Base-by-base conservation (phyloP, 345 rosid genomes). In the Salix purpurea region DNA sequence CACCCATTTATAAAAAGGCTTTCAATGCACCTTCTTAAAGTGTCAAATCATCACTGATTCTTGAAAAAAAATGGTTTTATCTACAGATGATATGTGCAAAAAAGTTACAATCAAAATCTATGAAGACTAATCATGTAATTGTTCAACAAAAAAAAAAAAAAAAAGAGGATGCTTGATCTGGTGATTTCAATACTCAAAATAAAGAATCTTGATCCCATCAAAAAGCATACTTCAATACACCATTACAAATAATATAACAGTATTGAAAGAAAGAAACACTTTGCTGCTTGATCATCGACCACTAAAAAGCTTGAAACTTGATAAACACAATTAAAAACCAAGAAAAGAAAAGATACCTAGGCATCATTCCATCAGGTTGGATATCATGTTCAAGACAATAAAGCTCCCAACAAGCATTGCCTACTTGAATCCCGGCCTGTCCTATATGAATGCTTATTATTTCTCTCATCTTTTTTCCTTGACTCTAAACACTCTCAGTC, bases 361-460 rank as follows among this genome's bases (percentile, higher is more conserved):
- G 83, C 85, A 83, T 83, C 58, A 71, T 52, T 30, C 84, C 84
- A 70, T 81, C 84, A 11, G 81, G 84, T 0, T 70, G 72, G 54
- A 81, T 81, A 37, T 66, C 83, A 68, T 81, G 83, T 42, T 81
- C 83, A 56, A 81, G 72, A 64, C 83, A 81, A 64, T 81, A 81
- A 39, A 81, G 83, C 77, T 81, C 83, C 83, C 83, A 80, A 32
- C 83, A 80, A 3, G 85, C 62, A 70, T 83, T 83, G 39, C 85
- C 85, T 10, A 83, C 85, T 52, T 83, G 85, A 70, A 83, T 79
- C 39, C 85, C 85, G 11, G 85, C 85, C 39, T 83, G 85, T 2
- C 85, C 85, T 15, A 83, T 79, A 69, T 83, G 85, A 42, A 83
- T 76, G 80, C 85, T 83, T 19, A 83, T 83, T 8, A 83, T 79